These are phyloP conservation scores for Quercus rubra DNA, from an alignment of 306 rosid species.

Conservation along the genomic window DNA sequence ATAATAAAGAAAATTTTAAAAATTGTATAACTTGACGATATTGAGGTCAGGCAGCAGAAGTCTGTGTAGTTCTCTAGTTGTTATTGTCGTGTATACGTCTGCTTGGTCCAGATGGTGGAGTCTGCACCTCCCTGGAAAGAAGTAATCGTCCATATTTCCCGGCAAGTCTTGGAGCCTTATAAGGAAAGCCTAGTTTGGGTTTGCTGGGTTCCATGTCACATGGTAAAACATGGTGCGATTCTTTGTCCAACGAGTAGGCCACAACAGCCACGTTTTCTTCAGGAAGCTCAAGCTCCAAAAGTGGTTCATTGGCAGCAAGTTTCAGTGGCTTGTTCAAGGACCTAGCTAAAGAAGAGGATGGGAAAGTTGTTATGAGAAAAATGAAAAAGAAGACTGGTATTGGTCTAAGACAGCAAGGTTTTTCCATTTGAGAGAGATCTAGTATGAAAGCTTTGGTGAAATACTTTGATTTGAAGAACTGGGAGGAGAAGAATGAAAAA, in stretches of 20 bases:
- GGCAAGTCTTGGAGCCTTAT: constrained; percentile 8
- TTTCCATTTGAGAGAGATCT: background rate
- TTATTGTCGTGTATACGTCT: constrained; percentile 27
- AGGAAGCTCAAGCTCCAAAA: constrained; percentile 25
- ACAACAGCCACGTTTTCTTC: background rate
- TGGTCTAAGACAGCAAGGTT: background rate
- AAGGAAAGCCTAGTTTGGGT: background rate
- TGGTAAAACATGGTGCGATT: background rate
- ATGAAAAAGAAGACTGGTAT: background rate
- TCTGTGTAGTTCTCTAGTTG: background rate
- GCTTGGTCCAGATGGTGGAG: constrained; percentile 76
- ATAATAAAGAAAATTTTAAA: background rate
- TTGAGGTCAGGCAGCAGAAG: no score
- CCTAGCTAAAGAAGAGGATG: constrained; percentile 32
- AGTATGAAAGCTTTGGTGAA: background rate
- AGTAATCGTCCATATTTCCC: constrained; percentile 36
- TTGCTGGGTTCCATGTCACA: constrained; percentile 10
- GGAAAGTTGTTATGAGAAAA: constrained; percentile 6
- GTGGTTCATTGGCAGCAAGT: background rate
- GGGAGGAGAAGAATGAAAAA: background rate
- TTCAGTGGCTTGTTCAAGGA: constrained; percentile 8
- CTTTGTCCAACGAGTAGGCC: background rate
- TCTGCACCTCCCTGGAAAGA: constrained; percentile 53
- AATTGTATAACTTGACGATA: background rate
- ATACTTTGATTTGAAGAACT: background rate